Percentiles rank a stretch among this genome's conserved stretches.
These are phyloP conservation scores for Yueomyces sp. DNA, from an alignment of 1,139 yeast genomes.

Conservation along the genomic window DNA sequence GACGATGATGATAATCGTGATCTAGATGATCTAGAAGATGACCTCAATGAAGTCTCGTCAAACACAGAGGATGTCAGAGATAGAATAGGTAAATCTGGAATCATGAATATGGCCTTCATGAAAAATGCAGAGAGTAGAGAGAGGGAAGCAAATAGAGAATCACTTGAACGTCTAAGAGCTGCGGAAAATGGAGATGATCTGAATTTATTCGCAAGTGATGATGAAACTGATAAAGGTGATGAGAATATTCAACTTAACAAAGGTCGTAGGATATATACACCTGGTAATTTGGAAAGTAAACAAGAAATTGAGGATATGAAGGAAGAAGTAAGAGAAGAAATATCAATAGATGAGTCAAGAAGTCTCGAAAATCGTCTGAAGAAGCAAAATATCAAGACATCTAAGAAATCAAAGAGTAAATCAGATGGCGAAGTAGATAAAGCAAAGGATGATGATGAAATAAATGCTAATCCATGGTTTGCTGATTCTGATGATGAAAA, in stretches of 20 bases:
- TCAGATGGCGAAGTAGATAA: not conserved
- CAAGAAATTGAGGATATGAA: slow-evolving; percentile 30
- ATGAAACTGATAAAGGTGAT: slow-evolving; percentile 25
- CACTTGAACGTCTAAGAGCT: slow-evolving; percentile 38
- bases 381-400: slow-evolving; percentile 3
- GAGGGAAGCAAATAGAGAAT: slow-evolving; percentile 40
- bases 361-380: slow-evolving; percentile 32
- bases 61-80: slow-evolving; percentile 29
- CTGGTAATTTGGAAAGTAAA: slow-evolving; percentile 41
- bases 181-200: slow-evolving; percentile 34
- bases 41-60: slow-evolving; percentile 7
- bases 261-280: slow-evolving; percentile 79
- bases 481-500: slow-evolving; percentile 26
- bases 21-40: slow-evolving; percentile 40
- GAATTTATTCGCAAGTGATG: slow-evolving; percentile 24
- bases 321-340: slow-evolving; percentile 34
- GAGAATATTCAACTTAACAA: slow-evolving; percentile 45
- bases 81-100: slow-evolving; percentile 63
- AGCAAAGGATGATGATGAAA: slow-evolving; percentile 9
- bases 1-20: slow-evolving; percentile 23
- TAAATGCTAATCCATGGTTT: slow-evolving; percentile 62
- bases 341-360: slow-evolving; percentile 42
- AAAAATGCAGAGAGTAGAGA: slow-evolving; percentile 66
- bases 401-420: slow-evolving; percentile 1
- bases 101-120: slow-evolving; percentile 91